Conservation (phyloP, 2,329 filamentous ascomycete species). For the Curvularia verruculosa region DNA sequence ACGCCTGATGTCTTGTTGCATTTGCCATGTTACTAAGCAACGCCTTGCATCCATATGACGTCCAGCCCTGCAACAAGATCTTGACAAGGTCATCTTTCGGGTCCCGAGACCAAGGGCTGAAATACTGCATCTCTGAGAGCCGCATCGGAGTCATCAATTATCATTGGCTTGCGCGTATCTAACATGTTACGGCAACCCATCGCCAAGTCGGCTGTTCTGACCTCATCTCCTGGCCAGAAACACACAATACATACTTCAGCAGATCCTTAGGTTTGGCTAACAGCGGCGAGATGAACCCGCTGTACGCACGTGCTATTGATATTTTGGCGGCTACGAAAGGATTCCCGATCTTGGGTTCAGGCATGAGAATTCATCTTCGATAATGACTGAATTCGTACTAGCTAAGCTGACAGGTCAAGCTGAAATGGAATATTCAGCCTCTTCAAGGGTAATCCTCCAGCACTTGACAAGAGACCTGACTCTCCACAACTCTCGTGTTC, state of each 20-base stretch:
- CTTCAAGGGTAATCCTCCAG: background rate
- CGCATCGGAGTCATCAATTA: slow-evolving; percentile 16
- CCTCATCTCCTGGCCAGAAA: slow-evolving; percentile 21
- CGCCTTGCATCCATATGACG: background rate
- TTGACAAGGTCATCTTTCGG: slow-evolving; percentile 17
- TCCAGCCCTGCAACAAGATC: slow-evolving; percentile 6
- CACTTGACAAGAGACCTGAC: background rate
- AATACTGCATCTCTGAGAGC: slow-evolving; percentile 21
- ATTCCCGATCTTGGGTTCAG: background rate
- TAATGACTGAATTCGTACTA: background rate
- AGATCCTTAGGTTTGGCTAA: background rate
- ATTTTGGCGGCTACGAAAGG: background rate
- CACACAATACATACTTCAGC: slow-evolving; percentile 16
- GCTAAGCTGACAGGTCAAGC: background rate
- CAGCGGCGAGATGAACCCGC: background rate
- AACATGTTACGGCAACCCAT: background rate
- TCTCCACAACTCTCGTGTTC: background rate
- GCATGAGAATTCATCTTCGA: background rate
- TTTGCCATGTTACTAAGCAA: background rate
- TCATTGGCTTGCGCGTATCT: slow-evolving; percentile 4
- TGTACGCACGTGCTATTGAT: background rate
- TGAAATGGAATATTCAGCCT: slow-evolving; percentile 1
- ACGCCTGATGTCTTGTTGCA: background rate
- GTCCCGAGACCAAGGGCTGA: slow-evolving; percentile 34
- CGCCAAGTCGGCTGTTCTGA: slow-evolving; percentile 30